These are phyloP conservation scores for Amanita jacksonii DNA, from an alignment of 768 basidiomycete genomes.

Conservation along the genomic window DNA sequence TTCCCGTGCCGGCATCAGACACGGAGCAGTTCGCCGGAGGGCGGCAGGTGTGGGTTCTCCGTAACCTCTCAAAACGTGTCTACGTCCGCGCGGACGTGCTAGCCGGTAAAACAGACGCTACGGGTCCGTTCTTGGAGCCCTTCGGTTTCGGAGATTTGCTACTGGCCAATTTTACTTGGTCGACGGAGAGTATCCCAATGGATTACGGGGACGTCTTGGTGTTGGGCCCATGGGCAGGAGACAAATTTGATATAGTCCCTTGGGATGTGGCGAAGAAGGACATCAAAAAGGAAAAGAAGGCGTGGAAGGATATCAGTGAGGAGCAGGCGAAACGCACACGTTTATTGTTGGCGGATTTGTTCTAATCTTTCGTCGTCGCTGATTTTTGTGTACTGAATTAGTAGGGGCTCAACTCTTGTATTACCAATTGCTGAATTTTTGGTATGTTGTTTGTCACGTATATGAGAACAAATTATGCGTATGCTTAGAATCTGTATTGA, in stretches of 20 bases:
- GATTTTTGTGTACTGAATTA: no score
- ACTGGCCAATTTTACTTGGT: slow-evolving; percentile 6
- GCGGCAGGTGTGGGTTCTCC: slow-evolving; percentile 7
- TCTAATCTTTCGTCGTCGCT: no score
- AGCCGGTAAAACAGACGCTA: slow-evolving; percentile 1
- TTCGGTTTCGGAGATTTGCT: slow-evolving; percentile 7
- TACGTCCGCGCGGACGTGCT: slow-evolving; percentile 9
- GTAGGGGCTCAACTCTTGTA: not conserved
- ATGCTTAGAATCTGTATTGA: no score
- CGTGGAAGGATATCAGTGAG: slow-evolving; percentile 7
- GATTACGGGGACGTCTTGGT: slow-evolving; percentile 1
- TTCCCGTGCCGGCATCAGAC: not conserved
- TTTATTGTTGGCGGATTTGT: slow-evolving; percentile 2
- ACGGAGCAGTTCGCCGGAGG: not conserved
- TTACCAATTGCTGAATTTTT: no score
- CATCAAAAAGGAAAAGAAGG: slow-evolving; percentile 5
- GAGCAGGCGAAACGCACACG: slow-evolving; percentile 4
- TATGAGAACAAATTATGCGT: no score
- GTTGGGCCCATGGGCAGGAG: slow-evolving; percentile 6
- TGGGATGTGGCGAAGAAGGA: slow-evolving; percentile 6
- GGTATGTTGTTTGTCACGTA: not conserved
- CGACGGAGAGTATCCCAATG: not conserved
- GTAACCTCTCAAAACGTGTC: slow-evolving; percentile 6
- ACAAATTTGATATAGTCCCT: slow-evolving; percentile 7
- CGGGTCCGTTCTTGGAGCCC: not conserved